Evolutionary conservation across 1,284 basidiomycete species (phyloP).

Genomic region (Cutaneotrichosporon curvatum): DNA sequence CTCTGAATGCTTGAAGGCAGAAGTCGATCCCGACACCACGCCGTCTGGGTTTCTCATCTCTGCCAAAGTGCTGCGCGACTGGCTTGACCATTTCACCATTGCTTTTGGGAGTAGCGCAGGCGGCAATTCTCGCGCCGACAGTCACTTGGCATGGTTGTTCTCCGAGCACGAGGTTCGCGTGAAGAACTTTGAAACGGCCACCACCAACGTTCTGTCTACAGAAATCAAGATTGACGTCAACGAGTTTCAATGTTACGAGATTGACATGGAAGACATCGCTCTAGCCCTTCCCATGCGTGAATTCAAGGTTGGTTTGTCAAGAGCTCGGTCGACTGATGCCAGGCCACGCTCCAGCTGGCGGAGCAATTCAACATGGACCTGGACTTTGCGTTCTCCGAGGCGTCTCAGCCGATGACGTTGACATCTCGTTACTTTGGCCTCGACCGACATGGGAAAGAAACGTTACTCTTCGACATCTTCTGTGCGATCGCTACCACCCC

Average conservation of each 20-base stretch:
- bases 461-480: slow-evolving; percentile 31
- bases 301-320: slow-evolving; percentile 37
- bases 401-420: slow-evolving; percentile 41
- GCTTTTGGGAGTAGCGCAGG: slow-evolving; percentile 12
- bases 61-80: slow-evolving; percentile 37
- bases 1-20: slow-evolving; percentile 37
- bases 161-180: slow-evolving; percentile 31
- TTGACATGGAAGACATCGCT: slow-evolving; percentile 21
- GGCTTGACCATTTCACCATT: slow-evolving; percentile 44
- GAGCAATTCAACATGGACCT: slow-evolving; percentile 40
- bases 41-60: slow-evolving; percentile 38
- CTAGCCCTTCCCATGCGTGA: slow-evolving; percentile 45
- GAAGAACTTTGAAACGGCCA: slow-evolving; percentile 34
- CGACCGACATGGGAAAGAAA: slow-evolving; percentile 21
- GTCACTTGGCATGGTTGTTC: slow-evolving; percentile 45
- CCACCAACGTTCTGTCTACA: slow-evolving; percentile 23
- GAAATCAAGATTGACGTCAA: slow-evolving; percentile 38
- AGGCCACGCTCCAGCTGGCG: slow-evolving; percentile 41
- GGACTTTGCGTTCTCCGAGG: slow-evolving; percentile 36
- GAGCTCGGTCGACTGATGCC: background rate
- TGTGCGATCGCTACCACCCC: slow-evolving; percentile 42
- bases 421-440: slow-evolving; percentile 17
- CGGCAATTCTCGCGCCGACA: slow-evolving; percentile 20
- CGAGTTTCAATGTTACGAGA: slow-evolving; percentile 41
- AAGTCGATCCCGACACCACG: slow-evolving; percentile 38